Conservation (phyloP, 768 basidiomycete species). For the Phallus indusiatus region DNA sequence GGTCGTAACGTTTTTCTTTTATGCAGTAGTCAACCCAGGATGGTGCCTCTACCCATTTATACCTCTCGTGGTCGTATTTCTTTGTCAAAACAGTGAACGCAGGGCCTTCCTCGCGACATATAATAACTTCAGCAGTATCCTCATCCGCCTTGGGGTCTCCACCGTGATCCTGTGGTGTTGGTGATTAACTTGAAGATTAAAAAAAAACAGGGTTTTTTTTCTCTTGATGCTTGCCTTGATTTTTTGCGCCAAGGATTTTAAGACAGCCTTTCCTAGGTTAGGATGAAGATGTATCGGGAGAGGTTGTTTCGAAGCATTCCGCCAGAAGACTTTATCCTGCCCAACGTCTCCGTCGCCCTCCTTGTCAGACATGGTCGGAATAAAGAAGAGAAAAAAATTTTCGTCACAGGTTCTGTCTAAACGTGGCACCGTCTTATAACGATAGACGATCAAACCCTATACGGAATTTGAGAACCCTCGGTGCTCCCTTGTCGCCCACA, state of each 20-base stretch:
- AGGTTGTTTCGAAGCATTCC: not conserved
- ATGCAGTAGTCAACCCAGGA: constrained; percentile 5
- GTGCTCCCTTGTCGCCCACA: too few relatives aligned
- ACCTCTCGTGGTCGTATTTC: constrained; percentile 6
- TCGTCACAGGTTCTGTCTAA: too few relatives aligned
- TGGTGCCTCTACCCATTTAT: constrained; percentile 5
- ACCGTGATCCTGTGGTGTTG: not conserved
- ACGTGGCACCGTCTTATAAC: too few relatives aligned
- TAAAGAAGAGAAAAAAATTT: too few relatives aligned
- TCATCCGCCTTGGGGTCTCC: not conserved
- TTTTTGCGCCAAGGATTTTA: not conserved
- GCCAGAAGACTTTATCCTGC: too few relatives aligned
- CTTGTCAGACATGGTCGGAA: too few relatives aligned
- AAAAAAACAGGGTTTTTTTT: not conserved
- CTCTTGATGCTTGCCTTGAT: not conserved
- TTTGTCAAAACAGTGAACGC: not conserved
- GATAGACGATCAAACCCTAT: too few relatives aligned
- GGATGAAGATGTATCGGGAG: constrained; percentile 4
- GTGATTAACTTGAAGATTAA: not conserved
- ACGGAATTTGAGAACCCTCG: too few relatives aligned
- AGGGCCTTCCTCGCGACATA: not conserved
- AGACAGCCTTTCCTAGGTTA: not conserved
- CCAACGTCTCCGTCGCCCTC: too few relatives aligned
- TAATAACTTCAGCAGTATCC: constrained; percentile 1
- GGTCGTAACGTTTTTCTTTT: not conserved